phyloP scores from a whole-genome alignment of 164 flowering plant genomes.

The Hamamelis virginiana region DNA sequence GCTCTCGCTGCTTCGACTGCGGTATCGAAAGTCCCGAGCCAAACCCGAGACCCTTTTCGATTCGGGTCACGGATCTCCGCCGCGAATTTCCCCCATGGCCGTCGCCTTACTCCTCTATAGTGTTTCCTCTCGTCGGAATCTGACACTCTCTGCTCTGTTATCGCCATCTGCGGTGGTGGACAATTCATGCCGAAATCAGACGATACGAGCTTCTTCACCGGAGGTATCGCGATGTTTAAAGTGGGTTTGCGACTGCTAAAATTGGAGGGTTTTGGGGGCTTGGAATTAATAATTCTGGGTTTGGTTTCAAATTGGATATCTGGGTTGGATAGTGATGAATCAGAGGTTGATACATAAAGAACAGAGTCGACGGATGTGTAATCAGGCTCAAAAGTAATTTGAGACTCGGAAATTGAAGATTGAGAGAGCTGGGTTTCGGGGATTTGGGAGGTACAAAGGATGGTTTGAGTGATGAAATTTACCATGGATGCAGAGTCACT shows the following conservation, averaged over 20 bases:
- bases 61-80: not conserved
- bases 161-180: not conserved
- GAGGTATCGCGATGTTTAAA: not conserved
- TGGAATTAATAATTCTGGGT: not conserved
- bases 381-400: not conserved
- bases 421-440: too few relatives aligned
- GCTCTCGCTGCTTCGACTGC: constrained; percentile 3
- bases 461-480: too few relatives aligned
- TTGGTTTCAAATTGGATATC: not conserved
- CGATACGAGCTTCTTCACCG: not conserved
- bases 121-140: not conserved
- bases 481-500: too few relatives aligned
- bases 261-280: not conserved
- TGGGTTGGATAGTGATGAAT: too few relatives aligned
- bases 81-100: not conserved
- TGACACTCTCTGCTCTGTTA: not conserved
- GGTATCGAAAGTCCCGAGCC: constrained; percentile 6
- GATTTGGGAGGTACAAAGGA: too few relatives aligned
- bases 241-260: not conserved
- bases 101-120: not conserved
- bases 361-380: not conserved
- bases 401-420: too few relatives aligned
- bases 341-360: not conserved
- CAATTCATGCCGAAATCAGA: not conserved
- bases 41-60: not conserved